Base-by-base conservation (phyloP, 495 filamentous ascomycete genomes). In the Cudoniella acicularis region DNA sequence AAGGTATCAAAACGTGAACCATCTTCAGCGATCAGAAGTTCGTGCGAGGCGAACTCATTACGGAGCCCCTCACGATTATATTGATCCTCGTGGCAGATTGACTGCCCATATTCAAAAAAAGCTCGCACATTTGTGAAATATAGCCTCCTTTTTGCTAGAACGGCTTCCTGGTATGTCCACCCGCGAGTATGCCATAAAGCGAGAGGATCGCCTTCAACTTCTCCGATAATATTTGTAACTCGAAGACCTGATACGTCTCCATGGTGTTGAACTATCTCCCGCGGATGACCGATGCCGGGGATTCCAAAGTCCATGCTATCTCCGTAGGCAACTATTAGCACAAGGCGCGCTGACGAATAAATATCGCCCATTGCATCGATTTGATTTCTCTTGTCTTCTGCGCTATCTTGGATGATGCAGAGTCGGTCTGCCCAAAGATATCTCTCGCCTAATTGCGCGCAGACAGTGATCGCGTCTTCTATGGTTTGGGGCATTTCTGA, bases 391-490 rank as follows among this genome's bases (percentile, higher is more conserved):
- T 51, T 30, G 49, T 58, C 56, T 9, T 43, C 30, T n/a, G 16
- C 56, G 18, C 42, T 48, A 26, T 27, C 56, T 27, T 58, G 56
- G 25, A 71, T 65, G 50, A 73, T 70, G 65, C 70, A 72, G 2
- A 73, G 45, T 40, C 64, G 67, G 65, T 72, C 56, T 17, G 49
- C 40, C 56, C 48, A 58, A 6, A 58, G 11, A 24, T 51, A 58
- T 9, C 43, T 8, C 43, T 46, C 43, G 3, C 43, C 43, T 21
- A 46, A 17, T 17, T 46, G 43, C 43, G 17, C 6, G n/a, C 43
- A 46, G n/a, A 46, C 43, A 21, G 4, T 46, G 8, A 46, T 46
- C 8, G 43, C 18, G n/a, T 46, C 43, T 21, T 46, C 43, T 8
- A 46, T 46, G 43, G 43, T 17, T 6, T 21, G 6, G 6, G 43